Conservation (phyloP, 306 rosid species). For the Albizia julibrissin region DNA sequence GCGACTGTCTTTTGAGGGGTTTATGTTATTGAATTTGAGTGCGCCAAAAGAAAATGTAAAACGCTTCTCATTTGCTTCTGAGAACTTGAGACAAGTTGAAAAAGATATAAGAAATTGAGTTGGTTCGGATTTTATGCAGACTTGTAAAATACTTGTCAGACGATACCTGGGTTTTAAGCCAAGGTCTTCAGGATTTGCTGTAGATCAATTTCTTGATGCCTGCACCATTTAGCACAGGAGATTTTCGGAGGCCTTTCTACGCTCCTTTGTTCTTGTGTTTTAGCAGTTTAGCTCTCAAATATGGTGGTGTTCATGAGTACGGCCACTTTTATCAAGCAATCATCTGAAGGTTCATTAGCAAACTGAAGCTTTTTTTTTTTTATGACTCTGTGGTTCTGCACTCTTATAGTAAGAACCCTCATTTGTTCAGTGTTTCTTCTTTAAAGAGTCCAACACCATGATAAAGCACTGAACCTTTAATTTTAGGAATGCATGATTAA, state of each 20-base stretch:
- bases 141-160: background rate
- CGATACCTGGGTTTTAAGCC: background rate
- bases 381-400: background rate
- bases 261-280: background rate
- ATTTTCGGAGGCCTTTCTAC: background rate
- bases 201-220: background rate
- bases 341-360: background rate
- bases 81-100: background rate
- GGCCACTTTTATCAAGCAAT: background rate
- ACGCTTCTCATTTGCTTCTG: background rate
- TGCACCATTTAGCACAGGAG: background rate
- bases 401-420: background rate
- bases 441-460: background rate
- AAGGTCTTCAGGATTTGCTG: background rate
- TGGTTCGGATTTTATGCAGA: background rate
- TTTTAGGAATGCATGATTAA: conserved; percentile 17
- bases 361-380: background rate
- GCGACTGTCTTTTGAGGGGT: background rate
- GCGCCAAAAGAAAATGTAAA: background rate
- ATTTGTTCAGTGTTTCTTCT: background rate
- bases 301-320: background rate
- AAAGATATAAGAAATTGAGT: background rate
- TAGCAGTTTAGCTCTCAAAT: background rate
- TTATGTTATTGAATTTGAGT: background rate
- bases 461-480: background rate